These are phyloP conservation scores for Apiotrichum laibachii DNA, from an alignment of 1,284 basidiomycete genomes.

Conservation along the genomic window DNA sequence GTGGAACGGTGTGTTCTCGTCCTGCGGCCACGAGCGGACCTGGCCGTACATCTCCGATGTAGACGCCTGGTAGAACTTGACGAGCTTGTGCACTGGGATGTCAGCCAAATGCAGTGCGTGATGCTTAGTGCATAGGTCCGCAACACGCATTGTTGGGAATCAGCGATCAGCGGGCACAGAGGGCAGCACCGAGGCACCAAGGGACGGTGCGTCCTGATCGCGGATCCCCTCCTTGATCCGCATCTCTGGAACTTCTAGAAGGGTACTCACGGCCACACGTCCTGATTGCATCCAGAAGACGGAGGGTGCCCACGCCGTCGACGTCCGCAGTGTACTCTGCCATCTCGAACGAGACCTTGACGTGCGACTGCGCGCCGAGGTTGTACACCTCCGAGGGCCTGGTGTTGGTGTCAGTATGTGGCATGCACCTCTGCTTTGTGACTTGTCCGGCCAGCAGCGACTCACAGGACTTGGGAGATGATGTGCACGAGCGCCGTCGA, in stretches of 20 bases:
- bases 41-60: slow-evolving; percentile 92
- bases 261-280: slow-evolving; percentile 73
- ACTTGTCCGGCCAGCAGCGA: neutral
- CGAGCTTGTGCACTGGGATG: slow-evolving; percentile 29
- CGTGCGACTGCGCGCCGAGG: slow-evolving; percentile 91
- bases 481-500: slow-evolving; percentile 91
- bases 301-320: slow-evolving; percentile 83
- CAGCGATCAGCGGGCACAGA: too few species aligned
- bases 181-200: too few species aligned
- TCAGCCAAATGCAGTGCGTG: neutral
- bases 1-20: slow-evolving; percentile 89
- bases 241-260: neutral
- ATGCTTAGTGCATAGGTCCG: neutral
- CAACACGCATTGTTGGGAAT: too few species aligned
- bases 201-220: neutral
- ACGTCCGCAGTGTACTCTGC: slow-evolving; percentile 94
- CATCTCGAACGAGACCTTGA: slow-evolving; percentile 96
- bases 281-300: slow-evolving; percentile 84
- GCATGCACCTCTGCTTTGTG: neutral
- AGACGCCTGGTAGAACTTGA: slow-evolving; percentile 64
- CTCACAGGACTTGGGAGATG: slow-evolving; percentile 71
- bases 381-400: slow-evolving; percentile 90
- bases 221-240: neutral
- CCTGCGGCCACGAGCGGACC: slow-evolving; percentile 85
- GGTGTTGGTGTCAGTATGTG: neutral